Percentiles rank a stretch among this genome's conserved stretches.
Evolutionary conservation across 2,329 filamentous ascomycete species (phyloP).

Genomic region (Nothophaeocryptopus gaeumannii): DNA sequence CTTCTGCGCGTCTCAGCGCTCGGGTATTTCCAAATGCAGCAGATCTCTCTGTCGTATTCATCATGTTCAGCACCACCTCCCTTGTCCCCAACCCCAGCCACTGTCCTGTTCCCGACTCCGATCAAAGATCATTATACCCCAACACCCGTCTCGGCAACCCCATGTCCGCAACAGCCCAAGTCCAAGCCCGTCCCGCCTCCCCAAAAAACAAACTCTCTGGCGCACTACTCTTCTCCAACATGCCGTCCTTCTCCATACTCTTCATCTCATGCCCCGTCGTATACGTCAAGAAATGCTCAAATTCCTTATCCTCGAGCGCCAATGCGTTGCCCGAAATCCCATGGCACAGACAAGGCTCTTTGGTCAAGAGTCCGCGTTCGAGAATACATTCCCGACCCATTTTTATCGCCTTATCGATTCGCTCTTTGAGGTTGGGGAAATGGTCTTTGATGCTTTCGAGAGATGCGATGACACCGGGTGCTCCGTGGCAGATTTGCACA

Average conservation of each 20-base stretch:
- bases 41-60: too few relatives aligned
- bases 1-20: too few relatives aligned
- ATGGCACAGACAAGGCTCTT: constrained; percentile 65
- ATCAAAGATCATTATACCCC: constrained; percentile 51
- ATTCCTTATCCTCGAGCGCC: constrained; percentile 48
- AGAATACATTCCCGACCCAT: constrained; percentile 55
- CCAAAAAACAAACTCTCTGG: constrained; percentile 51
- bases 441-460: constrained; percentile 55
- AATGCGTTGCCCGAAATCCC: constrained; percentile 63
- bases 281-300: constrained; percentile 59
- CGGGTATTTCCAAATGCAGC: too few relatives aligned
- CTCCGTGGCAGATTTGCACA: constrained; percentile 67
- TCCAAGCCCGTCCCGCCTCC: constrained; percentile 43
- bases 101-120: too few relatives aligned
- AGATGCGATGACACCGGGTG: constrained; percentile 60
- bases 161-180: constrained; percentile 45
- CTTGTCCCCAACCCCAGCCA: too few relatives aligned
- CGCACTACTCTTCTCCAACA: constrained; percentile 52
- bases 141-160: constrained; percentile 47
- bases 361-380: constrained; percentile 59
- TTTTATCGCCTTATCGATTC: constrained; percentile 53
- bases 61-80: too few relatives aligned
- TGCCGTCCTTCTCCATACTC: constrained; percentile 51
- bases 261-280: constrained; percentile 57
- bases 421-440: constrained; percentile 54